phyloP scores from a whole-genome alignment of 768 basidiomycete species.

The Hygrocybe coccinea region DNA sequence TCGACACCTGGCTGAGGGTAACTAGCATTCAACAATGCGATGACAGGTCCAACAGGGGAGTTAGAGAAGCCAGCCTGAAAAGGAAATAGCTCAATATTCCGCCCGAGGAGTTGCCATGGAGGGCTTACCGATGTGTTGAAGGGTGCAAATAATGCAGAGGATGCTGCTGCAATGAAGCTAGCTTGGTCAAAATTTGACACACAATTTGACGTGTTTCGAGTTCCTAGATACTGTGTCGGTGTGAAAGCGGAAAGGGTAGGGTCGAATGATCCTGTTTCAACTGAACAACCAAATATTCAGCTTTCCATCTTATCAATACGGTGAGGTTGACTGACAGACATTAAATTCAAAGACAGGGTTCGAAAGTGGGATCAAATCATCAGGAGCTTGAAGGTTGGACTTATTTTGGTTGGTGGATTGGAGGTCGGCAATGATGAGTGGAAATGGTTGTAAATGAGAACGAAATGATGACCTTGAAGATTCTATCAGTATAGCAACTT shows the following conservation, averaged over 20 bases:
- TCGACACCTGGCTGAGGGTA: constrained; percentile 14
- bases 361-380: constrained; percentile 29
- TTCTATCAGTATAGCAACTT: not conserved
- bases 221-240: constrained; percentile 42
- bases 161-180: constrained; percentile 50
- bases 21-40: constrained; percentile 24
- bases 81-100: not conserved
- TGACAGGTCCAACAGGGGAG: constrained; percentile 14
- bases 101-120: not conserved
- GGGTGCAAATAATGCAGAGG: constrained; percentile 42
- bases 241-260: constrained; percentile 47
- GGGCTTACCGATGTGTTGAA: not conserved
- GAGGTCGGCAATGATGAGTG: constrained; percentile 42
- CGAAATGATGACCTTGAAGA: constrained; percentile 30
- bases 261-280: constrained; percentile 53
- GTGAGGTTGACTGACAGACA: constrained; percentile 1
- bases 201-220: constrained; percentile 40
- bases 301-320: constrained; percentile 23
- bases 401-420: constrained; percentile 23
- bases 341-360: constrained; percentile 23
- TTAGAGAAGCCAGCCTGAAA: constrained; percentile 11
- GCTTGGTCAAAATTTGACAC: constrained; percentile 52
- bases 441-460: constrained; percentile 41
- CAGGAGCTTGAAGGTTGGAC: constrained; percentile 18
- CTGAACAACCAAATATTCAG: constrained; percentile 7